Base-by-base conservation (phyloP, 345 rosid genomes). In the Lagerstroemia speciosa region DNA sequence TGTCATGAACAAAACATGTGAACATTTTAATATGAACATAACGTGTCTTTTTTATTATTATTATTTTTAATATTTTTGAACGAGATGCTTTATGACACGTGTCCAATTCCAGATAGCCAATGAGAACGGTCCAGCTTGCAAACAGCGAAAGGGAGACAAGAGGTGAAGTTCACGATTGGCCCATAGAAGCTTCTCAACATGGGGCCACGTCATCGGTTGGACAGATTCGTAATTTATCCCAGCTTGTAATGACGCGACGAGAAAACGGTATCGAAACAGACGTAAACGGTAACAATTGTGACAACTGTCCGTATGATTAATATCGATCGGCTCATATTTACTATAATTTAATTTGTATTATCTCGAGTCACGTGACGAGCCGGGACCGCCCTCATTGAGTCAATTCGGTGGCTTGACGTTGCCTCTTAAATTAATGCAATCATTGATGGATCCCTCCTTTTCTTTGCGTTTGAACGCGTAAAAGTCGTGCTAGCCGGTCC, bases 351-450 rank as follows among this genome's bases (percentile, higher is more conserved):
- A n/a, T n/a, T n/a, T n/a, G n/a, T n/a, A n/a, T n/a, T n/a, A n/a
- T n/a, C n/a, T n/a, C n/a, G n/a, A n/a, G n/a, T n/a, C n/a, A n/a
- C n/a, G n/a, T n/a, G n/a, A n/a, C n/a, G n/a, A n/a, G n/a, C n/a
- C n/a, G n/a, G n/a, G n/a, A n/a, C n/a, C n/a, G n/a, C n/a, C n/a
- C n/a, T n/a, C n/a, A n/a, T n/a, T 14, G 34, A 31, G 63, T 58
- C 63, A 30, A 58, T 58, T 58, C 11, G 3, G 14, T 10, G 19
- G 0, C 6, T 27, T 27, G 62, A 29, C 62, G 14, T 58, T 27
- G 5, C 29, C 63, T 34, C 63, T 9, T 53, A 58, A 58, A 58
- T 29, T 58, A 53, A 53, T 58, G 63, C 63, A 58, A 58, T 58
- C 63, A 58, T 58, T 58, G 63, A 58, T 27, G 63, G 33, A 30